Percentiles rank a stretch among this genome's conserved stretches.
Evolutionary conservation across 1,284 basidiomycete species (phyloP).

Genomic region (Schizopora paradoxa): DNA sequence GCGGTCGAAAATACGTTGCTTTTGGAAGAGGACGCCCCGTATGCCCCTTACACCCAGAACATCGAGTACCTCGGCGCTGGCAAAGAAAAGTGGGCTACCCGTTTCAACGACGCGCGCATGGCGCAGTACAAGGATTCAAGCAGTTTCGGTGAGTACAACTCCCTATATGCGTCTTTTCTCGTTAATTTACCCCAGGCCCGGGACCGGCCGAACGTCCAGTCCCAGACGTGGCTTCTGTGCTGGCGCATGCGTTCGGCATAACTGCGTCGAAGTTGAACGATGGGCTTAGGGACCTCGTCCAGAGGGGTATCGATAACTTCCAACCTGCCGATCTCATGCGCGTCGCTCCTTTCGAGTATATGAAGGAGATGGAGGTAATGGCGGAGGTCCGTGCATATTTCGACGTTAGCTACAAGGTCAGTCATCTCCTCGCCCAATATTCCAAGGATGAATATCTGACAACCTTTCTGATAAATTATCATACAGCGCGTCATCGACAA

Average conservation of each 20-base stretch:
- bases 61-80: constrained; percentile 22
- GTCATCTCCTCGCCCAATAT: background rate
- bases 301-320: constrained; percentile 14
- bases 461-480: background rate
- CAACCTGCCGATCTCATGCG: too few species aligned
- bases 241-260: too few species aligned
- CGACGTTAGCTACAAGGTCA: constrained; percentile 25
- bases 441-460: too few species aligned
- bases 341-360: too few species aligned
- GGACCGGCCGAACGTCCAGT: too few species aligned
- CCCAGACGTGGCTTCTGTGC: too few species aligned
- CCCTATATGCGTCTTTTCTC: too few species aligned
- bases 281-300: constrained; percentile 7
- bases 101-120: too few species aligned
- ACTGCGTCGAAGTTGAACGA: too few species aligned
- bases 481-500: constrained; percentile 10
- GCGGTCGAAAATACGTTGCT: constrained; percentile 18
- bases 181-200: too few species aligned
- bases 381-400: constrained; percentile 26
- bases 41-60: constrained; percentile 31
- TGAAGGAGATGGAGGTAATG: constrained; percentile 26
- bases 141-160: too few species aligned
- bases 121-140: too few species aligned
- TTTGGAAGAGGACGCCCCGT: constrained; percentile 26
- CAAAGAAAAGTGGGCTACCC: constrained; percentile 20